Evolutionary conservation across 1,139 yeast species (phyloP), one percentile per base, ranked within the genome.

Genomic region (Kluyveromyces sp.): DNA sequence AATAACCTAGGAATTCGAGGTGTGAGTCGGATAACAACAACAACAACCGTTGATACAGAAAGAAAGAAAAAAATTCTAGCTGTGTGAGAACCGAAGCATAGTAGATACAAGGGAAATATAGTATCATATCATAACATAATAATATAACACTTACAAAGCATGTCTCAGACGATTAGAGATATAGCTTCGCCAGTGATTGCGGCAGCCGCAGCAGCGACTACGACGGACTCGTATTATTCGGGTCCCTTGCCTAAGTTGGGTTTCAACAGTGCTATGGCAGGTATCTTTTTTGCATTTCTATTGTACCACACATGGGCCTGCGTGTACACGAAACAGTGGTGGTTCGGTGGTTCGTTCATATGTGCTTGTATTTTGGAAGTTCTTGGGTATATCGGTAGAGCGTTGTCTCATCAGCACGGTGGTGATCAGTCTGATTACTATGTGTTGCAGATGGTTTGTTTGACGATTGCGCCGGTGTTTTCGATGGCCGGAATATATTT

Each of bases 401-500:
- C 79, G 7, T 63, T 77, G 43, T 63, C 75, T 3, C 64, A 70
- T 44, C 67, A 69, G 50, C 65, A 75, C 51, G 61, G 68, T 3
- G 43, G 43, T n/a, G 39, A 50, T n/a, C 61, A 67, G 42, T 52
- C 68, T 45, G 63, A 74, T 49, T 69, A 69, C 42, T 89, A 72
- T 61, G 64, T 86, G 46, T 65, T 81, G 52, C 96, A 89, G 64
- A 77, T 81, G 53, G 76, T 82, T 45, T 70, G 83, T 49, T 69
- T 88, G 51, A 87, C 95, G 0, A 68, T 89, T 45, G 92, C 89
- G 0, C 97, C 97, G 0, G 92, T 92, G 4, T 88, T 90, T 63
- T 73, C 86, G 46, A 85, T 87, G 89, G 97, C 85, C 3, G 96
- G 95, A 4, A 72, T 89, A 6, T 89, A 89, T 66, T 85, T 78